These are phyloP conservation scores for Boletus pseudo-olivaceus DNA, from an alignment of 768 basidiomycete species.

Conservation along the genomic window DNA sequence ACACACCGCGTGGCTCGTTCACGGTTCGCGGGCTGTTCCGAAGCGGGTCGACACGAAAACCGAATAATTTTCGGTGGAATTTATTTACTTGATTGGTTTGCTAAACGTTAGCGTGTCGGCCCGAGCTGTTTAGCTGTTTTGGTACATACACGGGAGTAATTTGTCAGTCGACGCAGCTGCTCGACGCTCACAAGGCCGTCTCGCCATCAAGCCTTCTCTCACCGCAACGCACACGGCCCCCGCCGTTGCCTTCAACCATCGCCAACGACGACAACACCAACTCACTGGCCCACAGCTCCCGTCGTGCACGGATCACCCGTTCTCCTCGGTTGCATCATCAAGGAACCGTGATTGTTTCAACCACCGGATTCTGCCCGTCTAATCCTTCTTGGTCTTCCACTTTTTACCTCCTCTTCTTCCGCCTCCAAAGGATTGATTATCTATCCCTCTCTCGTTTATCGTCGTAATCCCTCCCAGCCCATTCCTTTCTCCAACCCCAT, in stretches of 20 bases:
- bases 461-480: not conserved
- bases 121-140: constrained; percentile 13
- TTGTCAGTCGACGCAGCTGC: constrained; percentile 17
- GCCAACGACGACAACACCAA: constrained; percentile 10
- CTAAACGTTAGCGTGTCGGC: constrained; percentile 6
- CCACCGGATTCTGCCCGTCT: constrained; percentile 14
- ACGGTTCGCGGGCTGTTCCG: constrained; percentile 4
- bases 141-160: constrained; percentile 17
- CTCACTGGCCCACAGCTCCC: not conserved
- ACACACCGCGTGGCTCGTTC: constrained; percentile 9
- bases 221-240: constrained; percentile 14
- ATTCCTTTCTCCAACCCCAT: constrained; percentile 32
- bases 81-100: not conserved
- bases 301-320: constrained; percentile 21
- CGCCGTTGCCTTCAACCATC: constrained; percentile 2
- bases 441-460: constrained; percentile 14
- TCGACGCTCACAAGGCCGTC: constrained; percentile 16
- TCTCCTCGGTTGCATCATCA: constrained; percentile 22
- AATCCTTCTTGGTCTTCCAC: constrained; percentile 9
- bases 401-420: constrained; percentile 16
- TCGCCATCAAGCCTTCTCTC: constrained; percentile 20
- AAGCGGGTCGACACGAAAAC: constrained; percentile 6
- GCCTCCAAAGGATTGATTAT: constrained; percentile 18
- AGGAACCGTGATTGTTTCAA: constrained; percentile 29
- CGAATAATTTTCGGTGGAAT: too few species aligned